Percentiles rank a stretch among this genome's conserved stretches.
Evolutionary conservation across 805 yeast genomes (phyloP).

Genomic region (Saccharomycopsis guyanensis): DNA sequence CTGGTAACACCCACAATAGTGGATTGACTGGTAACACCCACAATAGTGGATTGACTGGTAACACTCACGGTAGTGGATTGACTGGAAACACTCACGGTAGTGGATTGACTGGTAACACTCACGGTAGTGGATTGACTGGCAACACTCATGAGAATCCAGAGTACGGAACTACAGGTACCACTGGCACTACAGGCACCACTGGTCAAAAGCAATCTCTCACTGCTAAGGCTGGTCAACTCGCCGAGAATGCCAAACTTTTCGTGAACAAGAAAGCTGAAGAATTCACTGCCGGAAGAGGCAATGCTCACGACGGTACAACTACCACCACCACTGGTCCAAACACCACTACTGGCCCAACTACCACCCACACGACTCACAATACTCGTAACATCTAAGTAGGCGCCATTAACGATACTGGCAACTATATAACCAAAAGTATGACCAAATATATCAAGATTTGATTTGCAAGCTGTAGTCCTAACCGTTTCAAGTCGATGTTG

Average conservation of each 20-base stretch:
- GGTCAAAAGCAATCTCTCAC: constrained; percentile 34
- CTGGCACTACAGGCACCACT: neutral
- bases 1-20: neutral
- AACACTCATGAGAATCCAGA: neutral
- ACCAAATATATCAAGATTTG: too few relatives aligned
- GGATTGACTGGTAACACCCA: neutral
- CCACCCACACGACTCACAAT: too few relatives aligned
- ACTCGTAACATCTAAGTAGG: neutral
- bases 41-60: constrained; percentile 25
- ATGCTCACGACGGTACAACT: neutral
- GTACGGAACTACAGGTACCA: neutral
- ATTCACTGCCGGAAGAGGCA: constrained; percentile 8
- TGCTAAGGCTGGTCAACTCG: constrained; percentile 52
- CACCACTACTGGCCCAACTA: neutral
- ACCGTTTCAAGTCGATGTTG: too few relatives aligned
- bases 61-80: neutral
- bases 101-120: neutral
- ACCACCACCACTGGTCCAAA: neutral
- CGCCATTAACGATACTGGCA: too few relatives aligned
- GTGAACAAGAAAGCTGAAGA: constrained; percentile 37
- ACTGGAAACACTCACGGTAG: neutral
- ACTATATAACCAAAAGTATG: too few relatives aligned
- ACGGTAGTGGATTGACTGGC: neutral
- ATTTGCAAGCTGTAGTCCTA: too few relatives aligned
- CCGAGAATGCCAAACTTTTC: constrained; percentile 47